Evolutionary conservation across 495 filamentous ascomycete genomes (phyloP).

Genomic region (Entonaema liquescens): DNA sequence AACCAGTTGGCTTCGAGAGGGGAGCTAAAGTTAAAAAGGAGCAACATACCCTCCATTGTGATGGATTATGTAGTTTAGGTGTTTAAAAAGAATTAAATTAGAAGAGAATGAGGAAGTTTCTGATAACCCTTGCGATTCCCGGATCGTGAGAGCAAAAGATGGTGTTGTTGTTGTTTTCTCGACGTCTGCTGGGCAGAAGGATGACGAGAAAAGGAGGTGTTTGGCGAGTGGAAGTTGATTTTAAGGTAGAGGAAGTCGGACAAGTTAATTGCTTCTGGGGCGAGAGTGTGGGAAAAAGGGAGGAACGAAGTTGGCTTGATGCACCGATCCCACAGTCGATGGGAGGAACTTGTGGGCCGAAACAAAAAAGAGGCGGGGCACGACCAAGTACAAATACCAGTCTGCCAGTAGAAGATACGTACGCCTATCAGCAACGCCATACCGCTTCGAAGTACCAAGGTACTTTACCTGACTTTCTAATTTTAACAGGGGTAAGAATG

Average conservation of each 20-base stretch:
- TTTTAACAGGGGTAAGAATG: constrained; percentile 31
- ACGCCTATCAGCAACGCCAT: constrained; percentile 23
- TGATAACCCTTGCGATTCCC: constrained; percentile 55
- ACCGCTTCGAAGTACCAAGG: constrained; percentile 12
- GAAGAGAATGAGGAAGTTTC: constrained; percentile 45
- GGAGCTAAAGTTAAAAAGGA: constrained; percentile 13
- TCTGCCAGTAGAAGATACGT: neutral
- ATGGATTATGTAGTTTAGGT: constrained; percentile 56
- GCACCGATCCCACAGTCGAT: constrained; percentile 43
- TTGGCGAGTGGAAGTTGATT: constrained; percentile 60
- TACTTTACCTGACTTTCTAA: constrained; percentile 15
- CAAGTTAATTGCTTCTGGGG: constrained; percentile 39
- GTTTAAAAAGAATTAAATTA: constrained; percentile 45
- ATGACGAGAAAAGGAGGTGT: constrained; percentile 51
- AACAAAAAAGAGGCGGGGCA: constrained; percentile 48
- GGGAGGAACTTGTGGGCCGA: constrained; percentile 47
- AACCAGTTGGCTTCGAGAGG: constrained; percentile 10
- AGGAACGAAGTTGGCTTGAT: constrained; percentile 45
- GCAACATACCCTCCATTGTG: constrained; percentile 62
- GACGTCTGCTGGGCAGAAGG: constrained; percentile 51
- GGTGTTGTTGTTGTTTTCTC: constrained; percentile 36
- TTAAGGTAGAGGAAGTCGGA: constrained; percentile 56
- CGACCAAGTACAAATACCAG: constrained; percentile 27
- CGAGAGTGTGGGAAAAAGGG: constrained; percentile 43
- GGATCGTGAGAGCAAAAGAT: constrained; percentile 54